A percentile compares a stretch with the other conserved stretches of the same genome.
These are phyloP conservation scores for Rhizodiscina lignyota DNA, from an alignment of 495 filamentous ascomycete genomes.

Conservation along the genomic window DNA sequence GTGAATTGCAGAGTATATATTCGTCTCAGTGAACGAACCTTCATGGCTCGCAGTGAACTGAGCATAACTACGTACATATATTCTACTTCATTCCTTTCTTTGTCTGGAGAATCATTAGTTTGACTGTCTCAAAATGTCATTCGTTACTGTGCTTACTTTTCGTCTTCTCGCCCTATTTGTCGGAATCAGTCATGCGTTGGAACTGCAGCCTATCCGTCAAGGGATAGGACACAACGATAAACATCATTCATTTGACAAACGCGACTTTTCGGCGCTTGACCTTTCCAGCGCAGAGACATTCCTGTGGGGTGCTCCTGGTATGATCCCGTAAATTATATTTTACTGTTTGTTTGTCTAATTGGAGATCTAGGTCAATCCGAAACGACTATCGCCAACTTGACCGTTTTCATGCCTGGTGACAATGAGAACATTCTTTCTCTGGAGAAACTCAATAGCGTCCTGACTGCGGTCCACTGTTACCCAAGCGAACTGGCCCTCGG, in stretches of 20 bases:
- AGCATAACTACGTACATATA: no score
- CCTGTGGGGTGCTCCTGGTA: constrained; percentile 13
- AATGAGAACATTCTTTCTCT: constrained; percentile 21
- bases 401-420: constrained; percentile 17
- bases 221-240: no score
- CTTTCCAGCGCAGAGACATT: constrained; percentile 15
- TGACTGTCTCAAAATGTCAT: no score
- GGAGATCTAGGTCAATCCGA: constrained; percentile 4
- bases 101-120: no score
- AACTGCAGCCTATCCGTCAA: no score
- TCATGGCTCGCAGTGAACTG: no score
- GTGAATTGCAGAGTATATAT: no score
- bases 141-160: no score
- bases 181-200: no score
- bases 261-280: constrained; percentile 12
- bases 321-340: not conserved
- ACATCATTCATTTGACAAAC: not conserved
- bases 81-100: no score
- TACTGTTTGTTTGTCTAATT: constrained; percentile 4
- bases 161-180: no score
- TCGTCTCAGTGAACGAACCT: no score
- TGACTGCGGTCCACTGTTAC: constrained; percentile 19
- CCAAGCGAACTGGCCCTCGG: constrained; percentile 14
- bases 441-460: constrained; percentile 20
- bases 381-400: constrained; percentile 20